phyloP scores from a whole-genome alignment of 2,329 filamentous ascomycete species.

The Penicillium sumatraense region DNA sequence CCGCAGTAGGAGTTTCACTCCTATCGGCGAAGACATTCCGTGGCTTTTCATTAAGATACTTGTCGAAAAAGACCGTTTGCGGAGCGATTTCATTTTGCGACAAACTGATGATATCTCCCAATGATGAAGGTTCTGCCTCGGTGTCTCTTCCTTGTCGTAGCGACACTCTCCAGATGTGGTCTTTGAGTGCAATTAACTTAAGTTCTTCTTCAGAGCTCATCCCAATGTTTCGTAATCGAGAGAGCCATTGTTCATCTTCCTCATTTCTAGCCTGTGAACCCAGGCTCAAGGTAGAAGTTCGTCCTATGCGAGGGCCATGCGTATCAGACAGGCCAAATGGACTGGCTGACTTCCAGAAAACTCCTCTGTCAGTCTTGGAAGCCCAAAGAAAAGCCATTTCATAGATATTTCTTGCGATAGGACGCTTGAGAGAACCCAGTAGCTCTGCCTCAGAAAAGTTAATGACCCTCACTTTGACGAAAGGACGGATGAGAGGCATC shows the following conservation, averaged over 20 bases:
- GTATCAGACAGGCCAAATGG: slow-evolving; percentile 69
- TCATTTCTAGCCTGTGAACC: slow-evolving; percentile 75
- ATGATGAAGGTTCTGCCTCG: slow-evolving; percentile 44
- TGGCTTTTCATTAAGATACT: slow-evolving; percentile 61
- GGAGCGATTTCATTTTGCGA: slow-evolving; percentile 77
- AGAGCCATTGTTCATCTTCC: slow-evolving; percentile 93
- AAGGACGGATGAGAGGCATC: slow-evolving; percentile 77
- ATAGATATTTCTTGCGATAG: slow-evolving; percentile 77
- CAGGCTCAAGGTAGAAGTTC: slow-evolving; percentile 50
- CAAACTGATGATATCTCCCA: slow-evolving; percentile 74
- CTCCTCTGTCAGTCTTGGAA: slow-evolving; percentile 73
- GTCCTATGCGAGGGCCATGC: slow-evolving; percentile 60
- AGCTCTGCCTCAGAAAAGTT: slow-evolving; percentile 74
- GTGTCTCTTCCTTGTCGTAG: slow-evolving; percentile 67
- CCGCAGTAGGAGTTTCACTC: slow-evolving; percentile 33
- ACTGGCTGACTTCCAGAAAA: slow-evolving; percentile 83
- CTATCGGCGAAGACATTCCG: slow-evolving; percentile 32
- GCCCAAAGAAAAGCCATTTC: slow-evolving; percentile 90
- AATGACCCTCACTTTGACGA: slow-evolving; percentile 74
- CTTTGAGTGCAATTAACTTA: slow-evolving; percentile 81
- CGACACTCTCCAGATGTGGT: slow-evolving; percentile 89
- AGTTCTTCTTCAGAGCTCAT: slow-evolving; percentile 82
- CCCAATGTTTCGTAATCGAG: slow-evolving; percentile 80
- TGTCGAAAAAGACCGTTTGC: slow-evolving; percentile 92
- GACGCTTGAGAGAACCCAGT: slow-evolving; percentile 81